Base-by-base conservation (phyloP, 202 grass and related monocot genomes). In the Eragrostis tef region DNA sequence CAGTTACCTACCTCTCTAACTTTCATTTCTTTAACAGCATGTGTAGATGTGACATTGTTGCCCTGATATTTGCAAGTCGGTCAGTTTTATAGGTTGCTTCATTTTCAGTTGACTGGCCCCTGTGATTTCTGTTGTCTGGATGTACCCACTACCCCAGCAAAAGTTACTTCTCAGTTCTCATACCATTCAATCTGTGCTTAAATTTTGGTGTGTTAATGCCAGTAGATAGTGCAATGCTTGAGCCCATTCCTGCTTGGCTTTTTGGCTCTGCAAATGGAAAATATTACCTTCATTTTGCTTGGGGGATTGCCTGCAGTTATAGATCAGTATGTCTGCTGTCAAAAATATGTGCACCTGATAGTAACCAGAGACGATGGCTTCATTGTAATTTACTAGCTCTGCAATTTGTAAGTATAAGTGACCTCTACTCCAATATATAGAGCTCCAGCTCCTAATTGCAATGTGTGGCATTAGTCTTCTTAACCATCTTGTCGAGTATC, bases 401-500 rank as follows among this genome's bases (percentile, higher is more conserved):
- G 56, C 15, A 58, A 67, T 25, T 29, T 16, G 31, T 31, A 39
- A 1, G 46, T 27, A 11, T 9, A 22, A 47, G 62, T 75, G 29
- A 44, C 53, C 45, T 27, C 45, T 26, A 16, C 68, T 63, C 14
- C 11, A 74, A 49, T 63, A 20, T 39, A 39, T 39, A 34, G 31
- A 34, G 31, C 1, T 34, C 22, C 34, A 44, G 17, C 80, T 74
- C 20, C 51, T 14, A 19, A 45, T 13, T 44, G 20, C 67, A 67
- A 6, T 31, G 44, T n/a, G 34, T 39, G 16, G 7, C 25, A 56
- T 36, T 10, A 26, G 10, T 66, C 26, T 73, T 88, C 0, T 67
- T 75, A 50, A 74, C 47, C 22, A 74, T 49, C 66, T 79, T 59
- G 20, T 83, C 6, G 71, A 66, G 31, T 6, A 27, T 24, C 43